These are phyloP conservation scores for Ophiocordyceps australis DNA, from an alignment of 2,329 filamentous ascomycete genomes.

Conservation along the genomic window DNA sequence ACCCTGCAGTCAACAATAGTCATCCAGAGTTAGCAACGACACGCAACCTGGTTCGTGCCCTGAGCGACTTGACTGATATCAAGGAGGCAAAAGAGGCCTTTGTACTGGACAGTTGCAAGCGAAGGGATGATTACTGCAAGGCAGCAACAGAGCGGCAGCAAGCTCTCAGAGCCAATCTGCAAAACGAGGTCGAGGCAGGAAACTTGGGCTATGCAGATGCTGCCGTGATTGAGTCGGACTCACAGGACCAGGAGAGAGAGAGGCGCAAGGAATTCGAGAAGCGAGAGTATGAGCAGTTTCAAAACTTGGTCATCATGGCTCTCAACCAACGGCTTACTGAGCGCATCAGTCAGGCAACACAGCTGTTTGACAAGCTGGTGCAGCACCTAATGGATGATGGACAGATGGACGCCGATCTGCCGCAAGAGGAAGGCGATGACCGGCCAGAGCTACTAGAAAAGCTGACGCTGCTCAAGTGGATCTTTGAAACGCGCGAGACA, in stretches of 20 bases:
- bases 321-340: slow-evolving; percentile 64
- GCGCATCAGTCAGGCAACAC: slow-evolving; percentile 55
- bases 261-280: slow-evolving; percentile 58
- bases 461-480: slow-evolving; percentile 86
- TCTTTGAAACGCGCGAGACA: slow-evolving; percentile 84
- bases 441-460: slow-evolving; percentile 88
- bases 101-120: slow-evolving; percentile 34
- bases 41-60: slow-evolving; percentile 51
- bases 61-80: slow-evolving; percentile 59
- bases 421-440: slow-evolving; percentile 90
- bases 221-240: slow-evolving; percentile 61
- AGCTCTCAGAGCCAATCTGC: slow-evolving; percentile 55
- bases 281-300: slow-evolving; percentile 68
- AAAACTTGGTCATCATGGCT: slow-evolving; percentile 66
- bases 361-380: slow-evolving; percentile 61
- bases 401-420: slow-evolving; percentile 52
- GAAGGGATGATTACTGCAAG: slow-evolving; percentile 34
- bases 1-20: slow-evolving; percentile 89
- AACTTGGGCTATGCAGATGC: slow-evolving; percentile 71
- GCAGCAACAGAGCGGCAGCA: slow-evolving; percentile 35
- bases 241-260: slow-evolving; percentile 50
- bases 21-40: slow-evolving; percentile 77
- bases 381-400: slow-evolving; percentile 52
- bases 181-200: slow-evolving; percentile 60
- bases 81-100: slow-evolving; percentile 48